These are phyloP conservation scores for Phlebiopsis flavidoalba DNA, from an alignment of 768 basidiomycete genomes.

Conservation along the genomic window DNA sequence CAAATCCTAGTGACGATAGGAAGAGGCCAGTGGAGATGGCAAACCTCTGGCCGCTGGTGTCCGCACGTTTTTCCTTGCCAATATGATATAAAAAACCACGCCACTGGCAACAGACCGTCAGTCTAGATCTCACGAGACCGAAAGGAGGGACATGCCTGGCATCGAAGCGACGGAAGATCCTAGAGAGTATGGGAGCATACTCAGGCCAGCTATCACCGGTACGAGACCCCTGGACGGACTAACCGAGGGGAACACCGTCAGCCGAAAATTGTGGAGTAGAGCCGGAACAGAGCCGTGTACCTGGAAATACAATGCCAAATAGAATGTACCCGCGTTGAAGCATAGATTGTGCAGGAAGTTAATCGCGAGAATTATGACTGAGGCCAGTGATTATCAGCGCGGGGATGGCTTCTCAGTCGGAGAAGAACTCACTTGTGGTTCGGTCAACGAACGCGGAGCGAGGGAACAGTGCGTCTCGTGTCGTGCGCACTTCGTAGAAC, in stretches of 20 bases:
- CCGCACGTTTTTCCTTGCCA: constrained; percentile 51
- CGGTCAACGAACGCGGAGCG: constrained; percentile 52
- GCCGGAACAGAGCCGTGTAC: constrained; percentile 30
- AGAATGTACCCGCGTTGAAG: constrained; percentile 83
- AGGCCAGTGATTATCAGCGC: neutral
- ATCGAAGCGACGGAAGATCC: constrained; percentile 83
- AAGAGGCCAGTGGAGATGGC: constrained; percentile 59
- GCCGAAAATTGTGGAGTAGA: neutral
- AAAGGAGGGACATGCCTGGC: constrained; percentile 33
- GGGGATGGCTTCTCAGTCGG: neutral
- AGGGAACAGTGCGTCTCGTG: constrained; percentile 70
- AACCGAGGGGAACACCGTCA: neutral
- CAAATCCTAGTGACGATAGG: constrained; percentile 68
- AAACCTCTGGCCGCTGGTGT: constrained; percentile 62
- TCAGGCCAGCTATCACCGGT: constrained; percentile 69
- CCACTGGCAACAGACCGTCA: constrained; percentile 31
- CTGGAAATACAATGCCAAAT: constrained; percentile 80
- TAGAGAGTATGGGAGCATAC: constrained; percentile 78
- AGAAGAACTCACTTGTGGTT: constrained; percentile 46
- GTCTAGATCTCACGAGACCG: neutral
- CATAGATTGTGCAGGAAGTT: constrained; percentile 80
- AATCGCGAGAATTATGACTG: constrained; percentile 62
- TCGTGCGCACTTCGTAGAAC: constrained; percentile 63
- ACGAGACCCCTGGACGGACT: constrained; percentile 70
- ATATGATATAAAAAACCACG: constrained; percentile 75